These are phyloP conservation scores for Pleurotus ostreatus DNA, from an alignment of 768 basidiomycete species.

Conservation along the genomic window DNA sequence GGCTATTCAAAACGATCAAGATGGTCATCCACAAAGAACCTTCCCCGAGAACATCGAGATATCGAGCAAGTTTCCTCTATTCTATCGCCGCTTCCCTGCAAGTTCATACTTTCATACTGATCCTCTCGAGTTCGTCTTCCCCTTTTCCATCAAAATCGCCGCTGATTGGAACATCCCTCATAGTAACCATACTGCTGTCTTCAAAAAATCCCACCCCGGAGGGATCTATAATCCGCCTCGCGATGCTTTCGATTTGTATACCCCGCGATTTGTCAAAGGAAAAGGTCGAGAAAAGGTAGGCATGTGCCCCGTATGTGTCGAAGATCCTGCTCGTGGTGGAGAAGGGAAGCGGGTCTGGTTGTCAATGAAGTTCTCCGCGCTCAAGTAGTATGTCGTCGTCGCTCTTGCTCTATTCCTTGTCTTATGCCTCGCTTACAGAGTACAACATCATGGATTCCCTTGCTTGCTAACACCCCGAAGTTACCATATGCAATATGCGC, in stretches of 20 bases:
- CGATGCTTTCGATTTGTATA: slow-evolving; percentile 64
- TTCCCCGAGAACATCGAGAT: slow-evolving; percentile 48
- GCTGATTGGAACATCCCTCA: neutral
- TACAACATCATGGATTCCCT: too few relatives aligned
- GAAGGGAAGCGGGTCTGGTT: slow-evolving; percentile 65
- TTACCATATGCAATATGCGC: slow-evolving; percentile 81
- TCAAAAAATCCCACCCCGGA: slow-evolving; percentile 28
- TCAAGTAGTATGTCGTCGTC: slow-evolving; percentile 59
- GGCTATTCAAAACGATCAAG: neutral
- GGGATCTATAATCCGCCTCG: slow-evolving; percentile 62
- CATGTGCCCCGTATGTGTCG: slow-evolving; percentile 74
- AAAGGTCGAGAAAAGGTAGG: slow-evolving; percentile 66
- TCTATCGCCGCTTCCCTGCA: slow-evolving; percentile 69
- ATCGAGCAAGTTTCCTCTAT: slow-evolving; percentile 48
- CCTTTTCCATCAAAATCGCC: neutral
- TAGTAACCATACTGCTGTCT: slow-evolving; percentile 20
- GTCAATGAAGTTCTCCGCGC: slow-evolving; percentile 77
- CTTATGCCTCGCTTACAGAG: too few relatives aligned
- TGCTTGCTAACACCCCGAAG: slow-evolving; percentile 27
- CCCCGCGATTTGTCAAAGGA: slow-evolving; percentile 73
- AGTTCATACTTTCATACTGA: slow-evolving; percentile 46
- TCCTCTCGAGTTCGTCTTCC: neutral
- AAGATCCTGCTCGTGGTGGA: slow-evolving; percentile 56
- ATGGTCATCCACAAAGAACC: slow-evolving; percentile 34
- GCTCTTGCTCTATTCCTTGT: neutral